Evolutionary conservation across 345 rosid genomes (phyloP).

Genomic region (Eucalyptus guilfoylei): DNA sequence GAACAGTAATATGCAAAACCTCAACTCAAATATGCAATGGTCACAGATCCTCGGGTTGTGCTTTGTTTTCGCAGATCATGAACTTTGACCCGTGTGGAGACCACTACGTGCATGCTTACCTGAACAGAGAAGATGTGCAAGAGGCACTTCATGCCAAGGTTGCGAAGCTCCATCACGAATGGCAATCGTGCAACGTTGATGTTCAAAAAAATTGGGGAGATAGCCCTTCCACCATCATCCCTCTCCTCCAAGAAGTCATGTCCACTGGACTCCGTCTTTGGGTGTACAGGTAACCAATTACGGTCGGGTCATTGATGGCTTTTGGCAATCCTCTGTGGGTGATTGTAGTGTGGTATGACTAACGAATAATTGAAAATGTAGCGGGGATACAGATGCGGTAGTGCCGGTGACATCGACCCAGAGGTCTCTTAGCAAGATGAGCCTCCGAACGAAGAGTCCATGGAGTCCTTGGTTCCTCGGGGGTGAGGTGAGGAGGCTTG

Average conservation of each 20-base stretch:
- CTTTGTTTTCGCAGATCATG: slow-evolving; percentile 9
- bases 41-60: background rate
- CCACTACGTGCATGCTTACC: slow-evolving; percentile 44
- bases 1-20: background rate
- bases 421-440: slow-evolving; percentile 56
- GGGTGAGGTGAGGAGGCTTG: slow-evolving; percentile 29
- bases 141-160: slow-evolving; percentile 70
- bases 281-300: slow-evolving; percentile 43
- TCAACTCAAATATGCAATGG: background rate
- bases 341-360: background rate
- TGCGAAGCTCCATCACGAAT: slow-evolving; percentile 48
- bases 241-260: slow-evolving; percentile 47
- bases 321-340: background rate
- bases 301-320: background rate
- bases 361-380: slow-evolving; percentile 5
- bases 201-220: slow-evolving; percentile 31
- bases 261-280: slow-evolving; percentile 48
- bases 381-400: slow-evolving; percentile 81
- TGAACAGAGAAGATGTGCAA: slow-evolving; percentile 66
- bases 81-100: slow-evolving; percentile 61
- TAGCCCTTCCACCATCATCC: slow-evolving; percentile 59
- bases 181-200: slow-evolving; percentile 62
- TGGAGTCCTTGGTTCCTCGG: slow-evolving; percentile 75
- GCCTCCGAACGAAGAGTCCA: slow-evolving; percentile 26
- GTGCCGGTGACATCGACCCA: slow-evolving; percentile 75